Evolutionary conservation across 108 stramenopile species (phyloP).

Genomic region (Craspedostauros australis): DNA sequence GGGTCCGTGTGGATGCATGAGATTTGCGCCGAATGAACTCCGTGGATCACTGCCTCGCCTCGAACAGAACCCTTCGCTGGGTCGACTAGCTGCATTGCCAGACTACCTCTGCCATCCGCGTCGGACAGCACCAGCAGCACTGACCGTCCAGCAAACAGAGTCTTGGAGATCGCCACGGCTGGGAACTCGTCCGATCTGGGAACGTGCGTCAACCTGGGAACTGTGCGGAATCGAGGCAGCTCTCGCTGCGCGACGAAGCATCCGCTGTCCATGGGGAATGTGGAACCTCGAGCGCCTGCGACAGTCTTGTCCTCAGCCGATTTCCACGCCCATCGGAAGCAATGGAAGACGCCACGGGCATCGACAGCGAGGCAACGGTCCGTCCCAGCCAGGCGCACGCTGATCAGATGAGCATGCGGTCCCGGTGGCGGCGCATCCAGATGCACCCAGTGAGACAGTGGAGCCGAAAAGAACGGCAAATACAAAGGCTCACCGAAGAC

Average conservation of each 20-base stretch:
- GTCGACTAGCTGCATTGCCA: slow-evolving; percentile 83
- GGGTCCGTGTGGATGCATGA: slow-evolving; percentile 78
- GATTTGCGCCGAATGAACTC: slow-evolving; percentile 65
- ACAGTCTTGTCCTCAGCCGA: slow-evolving; percentile 43
- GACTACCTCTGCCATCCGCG: slow-evolving; percentile 69
- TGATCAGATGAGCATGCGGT: slow-evolving; percentile 71
- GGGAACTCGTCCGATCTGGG: slow-evolving; percentile 24
- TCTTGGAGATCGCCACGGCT: slow-evolving; percentile 71
- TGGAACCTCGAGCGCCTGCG: slow-evolving; percentile 14
- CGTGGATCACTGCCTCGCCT: slow-evolving; percentile 66
- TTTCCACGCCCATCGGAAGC: slow-evolving; percentile 87
- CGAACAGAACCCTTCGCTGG: slow-evolving; percentile 70
- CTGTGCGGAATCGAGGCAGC: slow-evolving; percentile 71
- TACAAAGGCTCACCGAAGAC: slow-evolving; percentile 33
- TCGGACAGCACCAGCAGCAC: slow-evolving; percentile 79
- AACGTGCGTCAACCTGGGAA: slow-evolving; percentile 65
- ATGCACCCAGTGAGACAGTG: slow-evolving; percentile 86
- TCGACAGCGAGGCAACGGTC: slow-evolving; percentile 87
- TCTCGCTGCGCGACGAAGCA: slow-evolving; percentile 86
- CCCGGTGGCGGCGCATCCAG: slow-evolving; percentile 85
- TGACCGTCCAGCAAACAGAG: slow-evolving; percentile 77
- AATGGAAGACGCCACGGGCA: slow-evolving; percentile 82
- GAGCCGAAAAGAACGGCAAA: slow-evolving; percentile 79
- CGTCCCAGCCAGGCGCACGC: slow-evolving; percentile 62
- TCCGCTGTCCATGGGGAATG: slow-evolving; percentile 50